Evolutionary conservation across 306 rosid species (phyloP).

Genomic region (Canavalia gladiata): DNA sequence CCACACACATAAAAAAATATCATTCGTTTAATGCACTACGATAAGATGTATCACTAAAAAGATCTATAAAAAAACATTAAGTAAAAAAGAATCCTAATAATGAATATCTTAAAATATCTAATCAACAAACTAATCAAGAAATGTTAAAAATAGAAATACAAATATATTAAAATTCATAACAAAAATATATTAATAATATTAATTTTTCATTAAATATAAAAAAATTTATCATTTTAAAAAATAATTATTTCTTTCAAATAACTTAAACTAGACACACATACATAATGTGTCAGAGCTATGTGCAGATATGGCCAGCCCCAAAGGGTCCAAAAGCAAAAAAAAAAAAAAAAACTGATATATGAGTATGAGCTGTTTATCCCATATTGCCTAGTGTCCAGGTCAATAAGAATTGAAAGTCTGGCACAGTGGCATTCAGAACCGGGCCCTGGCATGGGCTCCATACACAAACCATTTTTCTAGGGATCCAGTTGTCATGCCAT

Average conservation of each 20-base stretch:
- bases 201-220: too few relatives aligned
- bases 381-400: neutral
- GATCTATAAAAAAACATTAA: too few relatives aligned
- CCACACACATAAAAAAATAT: too few relatives aligned
- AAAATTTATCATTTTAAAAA: neutral
- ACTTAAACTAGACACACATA: neutral
- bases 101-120: too few relatives aligned
- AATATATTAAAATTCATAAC: too few relatives aligned
- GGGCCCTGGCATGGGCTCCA: constrained; percentile 47
- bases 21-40: too few relatives aligned
- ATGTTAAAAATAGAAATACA: too few relatives aligned
- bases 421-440: neutral
- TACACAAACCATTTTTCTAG: constrained; percentile 6
- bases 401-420: constrained; percentile 29
- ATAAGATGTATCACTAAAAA: too few relatives aligned
- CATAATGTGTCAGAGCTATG: constrained; percentile 4
- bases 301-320: neutral
- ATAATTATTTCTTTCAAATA: neutral
- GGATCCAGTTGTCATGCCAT: constrained; percentile 34
- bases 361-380: constrained; percentile 29
- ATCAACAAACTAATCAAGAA: too few relatives aligned
- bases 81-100: too few relatives aligned
- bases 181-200: too few relatives aligned
- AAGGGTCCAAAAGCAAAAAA: neutral
- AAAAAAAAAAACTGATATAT: neutral